Evolutionary conservation across 257 asterid genomes (phyloP).

Genomic region (Eucommia ulmoides): DNA sequence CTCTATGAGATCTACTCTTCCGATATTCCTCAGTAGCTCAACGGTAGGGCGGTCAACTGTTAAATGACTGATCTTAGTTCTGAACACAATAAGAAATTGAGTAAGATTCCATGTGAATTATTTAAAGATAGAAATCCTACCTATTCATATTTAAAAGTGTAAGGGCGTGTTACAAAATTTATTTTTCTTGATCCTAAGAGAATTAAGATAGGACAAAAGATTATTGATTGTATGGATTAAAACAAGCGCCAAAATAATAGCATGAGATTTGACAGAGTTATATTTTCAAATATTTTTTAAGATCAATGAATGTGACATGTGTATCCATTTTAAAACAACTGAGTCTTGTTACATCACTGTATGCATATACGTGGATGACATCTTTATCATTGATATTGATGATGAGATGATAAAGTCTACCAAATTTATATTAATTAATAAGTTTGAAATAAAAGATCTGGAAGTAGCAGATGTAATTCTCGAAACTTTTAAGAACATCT

Average conservation of each 20-base stretch:
- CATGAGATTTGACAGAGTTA: neutral
- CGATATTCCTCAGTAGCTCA: no score
- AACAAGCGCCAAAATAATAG: neutral
- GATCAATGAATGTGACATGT: neutral
- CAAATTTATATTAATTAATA: neutral
- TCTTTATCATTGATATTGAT: neutral
- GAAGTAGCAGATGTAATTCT: neutral
- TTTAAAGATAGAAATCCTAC: no score
- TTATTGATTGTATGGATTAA: neutral
- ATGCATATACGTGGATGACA: neutral
- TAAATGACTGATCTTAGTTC: no score
- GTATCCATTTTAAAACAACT: neutral
- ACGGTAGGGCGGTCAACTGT: no score
- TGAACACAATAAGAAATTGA: no score
- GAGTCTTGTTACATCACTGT: neutral
- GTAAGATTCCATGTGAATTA: no score
- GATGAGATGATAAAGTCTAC: neutral
- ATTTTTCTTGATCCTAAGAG: no score
- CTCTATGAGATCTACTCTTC: no score
- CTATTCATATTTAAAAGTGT: no score
- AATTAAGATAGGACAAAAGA: no score
- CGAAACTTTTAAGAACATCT: neutral
- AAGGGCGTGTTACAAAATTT: no score
- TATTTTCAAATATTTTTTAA: neutral
- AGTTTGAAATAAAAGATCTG: neutral